Base-by-base conservation (phyloP, 768 basidiomycete species). In the Trametes gibbosa region DNA sequence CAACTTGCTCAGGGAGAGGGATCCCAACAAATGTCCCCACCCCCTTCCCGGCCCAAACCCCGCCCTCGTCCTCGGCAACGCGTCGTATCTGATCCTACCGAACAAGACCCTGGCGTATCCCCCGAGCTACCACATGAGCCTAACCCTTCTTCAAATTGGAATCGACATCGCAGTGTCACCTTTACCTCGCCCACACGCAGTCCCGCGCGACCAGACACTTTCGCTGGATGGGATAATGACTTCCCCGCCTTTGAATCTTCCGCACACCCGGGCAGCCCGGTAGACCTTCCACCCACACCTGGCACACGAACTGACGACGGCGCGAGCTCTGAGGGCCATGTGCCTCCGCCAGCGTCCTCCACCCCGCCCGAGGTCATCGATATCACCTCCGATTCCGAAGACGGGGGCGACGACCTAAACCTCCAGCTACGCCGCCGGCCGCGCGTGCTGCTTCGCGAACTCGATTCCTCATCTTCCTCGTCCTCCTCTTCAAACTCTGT, bases 211-310 rank as follows among this genome's bases (percentile, higher is more conserved):
- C 39, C 17, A 3, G 19, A 50, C 3, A 16, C 17, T 5, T 42
- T 25, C 16, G 45, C 43, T 0, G n/a, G 24, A 2, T 59, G 47
- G 53, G 53, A 50, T 23, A 17, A 60, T 47, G 32, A 50, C 32
- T 43, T 49, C 24, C n/a, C 29, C 5, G 8, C 23, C 10, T 53
- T 37, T 14, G 46, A 42, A n/a, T n/a, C n/a, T n/a, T n/a, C n/a
- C n/a, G n/a, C n/a, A n/a, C 29, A 10, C 4, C 29, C 29, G 29
- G 29, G 10, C 8, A 29, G 50, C 19, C 48, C 68, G 62, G 25
- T 48, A 4, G 17, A 17, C 13, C 53, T 64, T 63, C 32, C 65
- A 58, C 55, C 25, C 2, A 53, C 27, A 23, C 45, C 55, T 5
- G 50, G 17, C 8, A n/a, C 24, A 16, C 45, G 50, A 13, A 24